phyloP scores from a whole-genome alignment of 2,329 filamentous ascomycete genomes.

The Neonectria neomacrospora region DNA sequence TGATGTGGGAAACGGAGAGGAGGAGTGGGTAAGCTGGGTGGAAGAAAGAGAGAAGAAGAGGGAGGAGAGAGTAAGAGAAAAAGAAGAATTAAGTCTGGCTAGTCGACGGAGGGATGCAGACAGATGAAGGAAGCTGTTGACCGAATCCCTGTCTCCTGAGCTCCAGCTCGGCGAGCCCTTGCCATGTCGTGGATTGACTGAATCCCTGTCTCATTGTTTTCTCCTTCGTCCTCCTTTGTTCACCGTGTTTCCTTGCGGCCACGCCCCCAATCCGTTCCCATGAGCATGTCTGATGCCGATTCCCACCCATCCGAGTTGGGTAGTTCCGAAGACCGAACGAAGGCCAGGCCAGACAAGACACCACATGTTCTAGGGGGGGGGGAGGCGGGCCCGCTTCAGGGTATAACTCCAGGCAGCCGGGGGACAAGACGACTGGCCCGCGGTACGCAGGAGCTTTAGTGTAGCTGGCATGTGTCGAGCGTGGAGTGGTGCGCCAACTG shows the following conservation, averaged over 20 bases:
- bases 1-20: background rate
- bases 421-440: background rate
- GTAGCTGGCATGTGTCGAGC: constrained; percentile 35
- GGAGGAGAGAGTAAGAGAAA: background rate
- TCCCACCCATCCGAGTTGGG: constrained; percentile 13
- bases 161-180: background rate
- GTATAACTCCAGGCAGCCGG: background rate
- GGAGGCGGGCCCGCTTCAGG: background rate
- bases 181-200: background rate
- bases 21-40: background rate
- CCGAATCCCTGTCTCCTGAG: background rate
- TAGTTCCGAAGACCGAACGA: constrained; percentile 8
- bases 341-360: constrained; percentile 3
- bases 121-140: background rate
- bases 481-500: constrained; percentile 32
- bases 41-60: background rate
- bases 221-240: background rate
- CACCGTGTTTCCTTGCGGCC: background rate
- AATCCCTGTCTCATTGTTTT: constrained; percentile 4
- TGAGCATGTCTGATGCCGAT: background rate
- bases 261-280: constrained; percentile 4
- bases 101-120: background rate
- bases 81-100: background rate
- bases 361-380: background rate
- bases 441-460: background rate